Evolutionary conservation across 2,329 filamentous ascomycete genomes (phyloP).

Genomic region (Daldinia sp.): DNA sequence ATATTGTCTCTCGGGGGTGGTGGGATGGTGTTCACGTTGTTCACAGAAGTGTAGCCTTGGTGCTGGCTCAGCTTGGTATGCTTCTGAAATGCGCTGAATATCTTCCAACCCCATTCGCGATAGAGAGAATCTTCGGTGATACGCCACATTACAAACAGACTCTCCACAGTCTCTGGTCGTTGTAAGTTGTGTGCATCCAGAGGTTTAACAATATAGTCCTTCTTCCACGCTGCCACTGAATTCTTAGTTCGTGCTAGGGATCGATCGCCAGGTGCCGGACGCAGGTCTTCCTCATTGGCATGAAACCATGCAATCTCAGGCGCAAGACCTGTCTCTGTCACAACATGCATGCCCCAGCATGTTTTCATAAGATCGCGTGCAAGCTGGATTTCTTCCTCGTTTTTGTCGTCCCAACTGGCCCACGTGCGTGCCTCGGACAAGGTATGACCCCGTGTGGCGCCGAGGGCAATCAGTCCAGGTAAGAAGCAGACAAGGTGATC

Average conservation of each 20-base stretch:
- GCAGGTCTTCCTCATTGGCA: not conserved
- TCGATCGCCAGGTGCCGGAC: not conserved
- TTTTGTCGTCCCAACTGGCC: constrained; percentile 76
- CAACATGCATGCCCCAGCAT: constrained; percentile 95
- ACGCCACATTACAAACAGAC: constrained; percentile 65
- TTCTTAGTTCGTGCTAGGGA: constrained; percentile 57
- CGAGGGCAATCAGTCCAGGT: constrained; percentile 91
- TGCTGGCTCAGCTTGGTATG: constrained; percentile 36
- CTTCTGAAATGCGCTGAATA: constrained; percentile 62
- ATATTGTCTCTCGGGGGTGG: constrained; percentile 45
- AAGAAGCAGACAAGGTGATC: constrained; percentile 97
- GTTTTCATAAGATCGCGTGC: constrained; percentile 92
- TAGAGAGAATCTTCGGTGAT: constrained; percentile 61
- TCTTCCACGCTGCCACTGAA: constrained; percentile 72
- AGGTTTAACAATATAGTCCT: constrained; percentile 80
- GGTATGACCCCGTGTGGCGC: constrained; percentile 79
- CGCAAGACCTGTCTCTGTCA: constrained; percentile 85
- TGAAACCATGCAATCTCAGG: constrained; percentile 89
- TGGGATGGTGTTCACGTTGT: constrained; percentile 44
- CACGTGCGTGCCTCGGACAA: constrained; percentile 78
- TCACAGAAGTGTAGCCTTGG: constrained; percentile 43
- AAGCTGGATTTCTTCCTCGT: constrained; percentile 86
- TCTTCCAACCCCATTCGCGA: constrained; percentile 64
- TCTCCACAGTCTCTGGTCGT: constrained; percentile 64
- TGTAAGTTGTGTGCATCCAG: constrained; percentile 90